Percentiles rank a stretch among this genome's conserved stretches.
These are phyloP conservation scores for Colletotrichum somersetense DNA, from an alignment of 2,329 filamentous ascomycete genomes.

Conservation along the genomic window DNA sequence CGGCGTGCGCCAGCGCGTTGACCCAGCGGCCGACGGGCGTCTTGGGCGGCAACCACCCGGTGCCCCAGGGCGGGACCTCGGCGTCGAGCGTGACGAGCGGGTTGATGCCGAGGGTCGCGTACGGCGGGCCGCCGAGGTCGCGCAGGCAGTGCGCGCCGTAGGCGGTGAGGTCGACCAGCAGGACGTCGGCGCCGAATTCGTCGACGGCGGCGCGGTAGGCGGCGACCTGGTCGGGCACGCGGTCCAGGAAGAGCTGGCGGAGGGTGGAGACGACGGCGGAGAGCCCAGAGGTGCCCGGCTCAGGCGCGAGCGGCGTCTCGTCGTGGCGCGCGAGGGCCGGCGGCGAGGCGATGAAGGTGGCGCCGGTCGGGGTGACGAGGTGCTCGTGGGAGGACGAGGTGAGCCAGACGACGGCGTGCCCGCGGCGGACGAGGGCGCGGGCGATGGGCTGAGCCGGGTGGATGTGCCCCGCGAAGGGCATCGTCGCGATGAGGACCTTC, in stretches of 20 bases:
- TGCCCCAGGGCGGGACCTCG: constrained; percentile 31
- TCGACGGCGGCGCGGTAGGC: constrained; percentile 13
- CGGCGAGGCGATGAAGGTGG: constrained; percentile 17
- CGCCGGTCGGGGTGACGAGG: constrained; percentile 10
- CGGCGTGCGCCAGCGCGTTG: constrained; percentile 8
- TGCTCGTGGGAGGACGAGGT: constrained; percentile 21
- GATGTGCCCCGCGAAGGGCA: constrained; percentile 29
- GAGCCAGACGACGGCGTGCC: constrained; percentile 32
- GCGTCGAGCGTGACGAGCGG: constrained; percentile 31
- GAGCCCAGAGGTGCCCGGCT: constrained; percentile 15
- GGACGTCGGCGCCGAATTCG: not conserved
- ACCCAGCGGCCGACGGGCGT: constrained; percentile 20
- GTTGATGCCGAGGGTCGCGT: constrained; percentile 31
- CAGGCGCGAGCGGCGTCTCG: constrained; percentile 1
- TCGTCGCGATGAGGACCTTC: constrained; percentile 34
- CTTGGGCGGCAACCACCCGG: not conserved
- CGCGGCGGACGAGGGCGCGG: constrained; percentile 16
- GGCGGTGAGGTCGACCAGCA: constrained; percentile 12
- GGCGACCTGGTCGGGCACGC: constrained; percentile 17
- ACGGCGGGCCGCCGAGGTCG: constrained; percentile 10
- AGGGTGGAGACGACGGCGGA: constrained; percentile 22
- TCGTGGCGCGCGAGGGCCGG: constrained; percentile 18
- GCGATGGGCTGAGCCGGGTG: constrained; percentile 26
- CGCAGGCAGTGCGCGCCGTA: constrained; percentile 26
- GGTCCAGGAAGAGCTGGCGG: constrained; percentile 22